phyloP scores from a whole-genome alignment of 805 yeast species.

The Kazachstania psychrophila region DNA sequence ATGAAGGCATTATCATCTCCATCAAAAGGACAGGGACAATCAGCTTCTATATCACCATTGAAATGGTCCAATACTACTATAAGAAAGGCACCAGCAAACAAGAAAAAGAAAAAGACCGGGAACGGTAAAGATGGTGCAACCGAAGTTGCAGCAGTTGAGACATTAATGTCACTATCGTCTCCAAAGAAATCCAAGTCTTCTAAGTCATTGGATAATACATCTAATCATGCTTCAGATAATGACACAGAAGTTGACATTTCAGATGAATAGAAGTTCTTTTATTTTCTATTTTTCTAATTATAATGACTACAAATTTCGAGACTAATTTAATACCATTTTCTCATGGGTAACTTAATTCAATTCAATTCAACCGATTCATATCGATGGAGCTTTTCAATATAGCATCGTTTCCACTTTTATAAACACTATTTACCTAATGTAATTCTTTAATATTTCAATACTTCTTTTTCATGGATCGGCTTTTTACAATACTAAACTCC shows the following conservation, averaged over 20 bases:
- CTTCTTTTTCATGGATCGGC: no score
- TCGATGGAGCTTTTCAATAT: no score
- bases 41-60: neutral
- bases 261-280: no score
- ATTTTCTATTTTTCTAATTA: no score
- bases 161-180: slow-evolving; percentile 34
- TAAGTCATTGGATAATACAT: neutral
- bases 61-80: neutral
- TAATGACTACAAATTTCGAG: no score
- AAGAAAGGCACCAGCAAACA: neutral
- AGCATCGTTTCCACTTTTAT: no score
- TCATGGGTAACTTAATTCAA: no score
- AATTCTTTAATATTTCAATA: no score
- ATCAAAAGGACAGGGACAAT: neutral
- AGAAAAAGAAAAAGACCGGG: slow-evolving; percentile 1
- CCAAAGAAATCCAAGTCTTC: slow-evolving; percentile 24
- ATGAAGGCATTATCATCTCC: slow-evolving; percentile 30
- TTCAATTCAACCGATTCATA: no score
- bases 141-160: slow-evolving; percentile 35
- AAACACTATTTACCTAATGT: no score
- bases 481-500: no score
- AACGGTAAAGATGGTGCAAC: slow-evolving; percentile 21
- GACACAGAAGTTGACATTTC: slow-evolving; percentile 7
- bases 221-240: neutral
- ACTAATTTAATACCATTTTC: no score